These are phyloP conservation scores for Aspergillus tamarii DNA, from an alignment of 2,329 filamentous ascomycete genomes.

Conservation along the genomic window DNA sequence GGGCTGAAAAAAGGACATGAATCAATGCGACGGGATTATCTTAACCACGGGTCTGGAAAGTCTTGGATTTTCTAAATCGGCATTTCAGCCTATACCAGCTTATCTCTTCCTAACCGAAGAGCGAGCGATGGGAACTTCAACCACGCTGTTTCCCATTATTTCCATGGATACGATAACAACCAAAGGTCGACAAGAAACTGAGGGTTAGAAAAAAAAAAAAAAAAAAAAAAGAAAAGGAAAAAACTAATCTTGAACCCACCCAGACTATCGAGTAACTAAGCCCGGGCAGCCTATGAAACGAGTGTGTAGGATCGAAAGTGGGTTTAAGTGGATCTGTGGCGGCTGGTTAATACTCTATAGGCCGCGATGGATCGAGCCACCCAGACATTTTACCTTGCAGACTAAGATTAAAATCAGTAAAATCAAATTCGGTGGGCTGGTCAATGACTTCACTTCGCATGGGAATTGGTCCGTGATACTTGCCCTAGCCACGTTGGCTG, in stretches of 20 bases:
- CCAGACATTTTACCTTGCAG: slow-evolving; percentile 11
- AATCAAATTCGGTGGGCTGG: background rate
- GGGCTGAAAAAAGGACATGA: background rate
- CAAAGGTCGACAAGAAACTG: background rate
- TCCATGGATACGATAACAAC: background rate
- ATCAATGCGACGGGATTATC: too few species aligned
- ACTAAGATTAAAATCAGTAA: background rate
- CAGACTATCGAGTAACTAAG: background rate
- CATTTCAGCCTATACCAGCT: background rate
- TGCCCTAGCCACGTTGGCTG: slow-evolving; percentile 31
- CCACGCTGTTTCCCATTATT: background rate
- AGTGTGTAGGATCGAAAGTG: background rate
- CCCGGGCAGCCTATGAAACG: slow-evolving; percentile 3
- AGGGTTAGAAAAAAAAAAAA: background rate
- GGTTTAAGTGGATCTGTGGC: slow-evolving; percentile 7
- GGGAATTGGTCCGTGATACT: slow-evolving; percentile 13
- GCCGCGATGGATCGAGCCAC: slow-evolving; percentile 1
- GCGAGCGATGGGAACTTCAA: background rate
- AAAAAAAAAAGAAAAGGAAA: background rate
- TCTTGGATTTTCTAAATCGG: background rate
- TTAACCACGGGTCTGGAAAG: background rate
- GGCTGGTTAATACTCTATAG: slow-evolving; percentile 7
- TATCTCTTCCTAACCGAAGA: background rate
- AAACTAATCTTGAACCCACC: background rate
- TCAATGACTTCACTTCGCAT: slow-evolving; percentile 16